phyloP scores from a whole-genome alignment of 129 eudicot species.

The Lonicera japonica region DNA sequence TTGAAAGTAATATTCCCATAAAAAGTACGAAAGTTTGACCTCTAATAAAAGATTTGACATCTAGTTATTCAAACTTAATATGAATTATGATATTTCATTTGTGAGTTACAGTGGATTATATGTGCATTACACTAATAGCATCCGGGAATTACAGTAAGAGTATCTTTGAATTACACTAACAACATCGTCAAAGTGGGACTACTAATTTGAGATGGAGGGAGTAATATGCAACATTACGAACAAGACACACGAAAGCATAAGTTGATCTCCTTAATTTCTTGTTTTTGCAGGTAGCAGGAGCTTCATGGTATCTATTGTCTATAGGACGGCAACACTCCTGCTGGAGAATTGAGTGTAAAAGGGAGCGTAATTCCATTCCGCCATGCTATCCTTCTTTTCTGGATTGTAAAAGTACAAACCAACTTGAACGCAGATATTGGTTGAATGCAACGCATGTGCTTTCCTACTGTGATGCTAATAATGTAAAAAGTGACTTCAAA shows the following conservation, averaged over 20 bases:
- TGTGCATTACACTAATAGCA: too few relatives aligned
- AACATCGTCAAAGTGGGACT: too few relatives aligned
- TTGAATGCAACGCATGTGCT: constrained; percentile 52
- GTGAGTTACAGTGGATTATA: too few relatives aligned
- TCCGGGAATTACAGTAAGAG: too few relatives aligned
- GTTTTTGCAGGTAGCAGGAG: constrained; percentile 63
- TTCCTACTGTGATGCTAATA: constrained; percentile 59
- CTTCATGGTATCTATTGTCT: constrained; percentile 86
- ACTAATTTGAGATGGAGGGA: too few relatives aligned
- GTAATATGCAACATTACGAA: not conserved
- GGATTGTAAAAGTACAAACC: constrained; percentile 50
- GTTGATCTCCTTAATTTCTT: not conserved
- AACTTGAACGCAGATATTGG: constrained; percentile 59
- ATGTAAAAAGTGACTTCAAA: constrained; percentile 55
- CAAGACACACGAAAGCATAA: not conserved
- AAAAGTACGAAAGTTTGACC: too few relatives aligned
- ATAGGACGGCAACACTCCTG: constrained; percentile 82
- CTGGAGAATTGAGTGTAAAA: constrained; percentile 69
- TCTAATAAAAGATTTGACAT: too few relatives aligned
- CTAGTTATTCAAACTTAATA: too few relatives aligned
- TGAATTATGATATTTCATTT: too few relatives aligned
- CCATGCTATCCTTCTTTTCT: constrained; percentile 46
- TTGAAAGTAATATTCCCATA: too few relatives aligned
- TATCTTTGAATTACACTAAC: too few relatives aligned
- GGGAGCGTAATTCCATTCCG: constrained; percentile 35